Conservation (phyloP, 2,329 filamentous ascomycete genomes). For the Ophiostoma piceae region DNA sequence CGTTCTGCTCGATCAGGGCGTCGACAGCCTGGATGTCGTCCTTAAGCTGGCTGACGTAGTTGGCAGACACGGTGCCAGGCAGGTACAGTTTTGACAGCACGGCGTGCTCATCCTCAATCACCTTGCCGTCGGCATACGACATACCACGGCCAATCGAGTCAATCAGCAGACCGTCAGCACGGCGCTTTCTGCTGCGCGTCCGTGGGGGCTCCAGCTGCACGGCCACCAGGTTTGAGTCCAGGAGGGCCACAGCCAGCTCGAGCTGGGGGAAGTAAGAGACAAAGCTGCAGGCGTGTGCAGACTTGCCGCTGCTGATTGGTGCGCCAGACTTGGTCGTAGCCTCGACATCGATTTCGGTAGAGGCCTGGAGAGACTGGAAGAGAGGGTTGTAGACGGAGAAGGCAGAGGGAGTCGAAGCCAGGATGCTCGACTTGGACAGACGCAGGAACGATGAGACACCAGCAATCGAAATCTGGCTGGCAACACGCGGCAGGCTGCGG, state of each 20-base stretch:
- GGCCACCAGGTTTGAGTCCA: constrained; percentile 59
- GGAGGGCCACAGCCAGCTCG: constrained; percentile 60
- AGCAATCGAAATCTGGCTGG: constrained; percentile 48
- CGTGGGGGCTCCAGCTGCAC: constrained; percentile 63
- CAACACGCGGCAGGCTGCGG: constrained; percentile 55
- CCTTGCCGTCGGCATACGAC: constrained; percentile 18
- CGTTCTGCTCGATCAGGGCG: constrained; percentile 41
- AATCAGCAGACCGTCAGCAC: constrained; percentile 59
- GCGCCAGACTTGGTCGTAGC: constrained; percentile 18
- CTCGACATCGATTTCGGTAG: constrained; percentile 39
- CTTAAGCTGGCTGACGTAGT: constrained; percentile 44
- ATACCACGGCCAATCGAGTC: constrained; percentile 68
- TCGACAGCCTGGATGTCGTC: constrained; percentile 46
- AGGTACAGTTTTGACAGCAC: constrained; percentile 32
- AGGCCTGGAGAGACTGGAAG: constrained; percentile 57
- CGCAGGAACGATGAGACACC: constrained; percentile 58
- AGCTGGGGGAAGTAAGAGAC: constrained; percentile 60
- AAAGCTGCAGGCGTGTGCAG: constrained; percentile 39
- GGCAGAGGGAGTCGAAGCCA: constrained; percentile 53
- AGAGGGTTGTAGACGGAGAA: constrained; percentile 65
- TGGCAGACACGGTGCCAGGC: constrained; percentile 48
- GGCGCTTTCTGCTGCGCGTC: constrained; percentile 50
- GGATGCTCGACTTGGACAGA: constrained; percentile 60
- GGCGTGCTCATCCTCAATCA: neutral
- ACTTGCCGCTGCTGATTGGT: constrained; percentile 33